Evolutionary conservation across 495 filamentous ascomycete genomes (phyloP), one percentile per base, ranked within the genome.

Genomic region (Daldinia vernicosa): DNA sequence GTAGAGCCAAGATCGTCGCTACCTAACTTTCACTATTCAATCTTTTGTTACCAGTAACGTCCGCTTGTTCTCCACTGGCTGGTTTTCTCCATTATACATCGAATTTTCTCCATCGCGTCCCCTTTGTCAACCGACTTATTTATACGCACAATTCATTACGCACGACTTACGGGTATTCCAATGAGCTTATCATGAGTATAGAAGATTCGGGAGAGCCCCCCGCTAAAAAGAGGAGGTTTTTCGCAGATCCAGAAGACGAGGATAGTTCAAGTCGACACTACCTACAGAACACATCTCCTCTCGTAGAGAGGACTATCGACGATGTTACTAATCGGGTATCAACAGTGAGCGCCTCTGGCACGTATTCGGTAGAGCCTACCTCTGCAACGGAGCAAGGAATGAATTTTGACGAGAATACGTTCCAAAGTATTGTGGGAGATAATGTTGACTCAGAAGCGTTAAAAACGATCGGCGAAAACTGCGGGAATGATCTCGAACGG

Each of bases 211-310:
- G 87, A 58, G 87, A 89, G 51, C 86, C 89, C 22, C 93, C 93
- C 4, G 79, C 79, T 40, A 97, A 97, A 83, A 94, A 90, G 79
- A 84, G 90, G 61, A 89, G 94, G 27, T 96, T 96, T 79, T 94
- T 96, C 74, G 82, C 83, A 3, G 91, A 95, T 14, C 79, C 86
- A 47, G 75, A 81, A 6, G 74, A 79, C n/a, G 22, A 53, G 56
- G 24, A 63, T 59, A 57, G 57, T 39, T 24, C 67, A 9, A 63
- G 26, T 62, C 67, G 47, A 35, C 45, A 40, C 6, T 35, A 19
- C 62, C 52, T 53, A 50, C 71, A 19, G 50, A 72, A 15, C 33
- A 63, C 57, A 7, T 69, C 67, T 17, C 64, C 75, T 33, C 75
- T 80, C 24, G 33, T 60, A 24, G 68, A 77, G 33, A 68, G 59